These are phyloP conservation scores for Trichosporon ovoides DNA, from an alignment of 1,284 basidiomycete species.

Conservation along the genomic window DNA sequence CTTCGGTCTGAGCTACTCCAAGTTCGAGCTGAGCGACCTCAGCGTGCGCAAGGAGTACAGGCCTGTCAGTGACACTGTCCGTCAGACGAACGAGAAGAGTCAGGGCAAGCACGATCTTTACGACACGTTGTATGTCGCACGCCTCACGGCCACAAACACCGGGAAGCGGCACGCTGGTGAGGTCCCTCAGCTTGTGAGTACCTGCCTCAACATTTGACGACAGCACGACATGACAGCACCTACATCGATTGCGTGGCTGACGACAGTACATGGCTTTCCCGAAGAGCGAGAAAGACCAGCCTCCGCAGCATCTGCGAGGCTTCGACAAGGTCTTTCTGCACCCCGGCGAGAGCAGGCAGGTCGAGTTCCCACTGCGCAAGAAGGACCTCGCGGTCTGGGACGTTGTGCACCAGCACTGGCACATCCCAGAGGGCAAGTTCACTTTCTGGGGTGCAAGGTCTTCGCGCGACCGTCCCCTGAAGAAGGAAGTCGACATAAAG, in stretches of 20 bases:
- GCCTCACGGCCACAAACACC: conserved; percentile 48
- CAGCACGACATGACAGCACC: too few relatives aligned
- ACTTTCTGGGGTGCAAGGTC: conserved; percentile 41
- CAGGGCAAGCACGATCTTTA: conserved; percentile 40
- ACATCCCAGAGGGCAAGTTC: conserved; percentile 41
- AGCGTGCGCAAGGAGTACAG: conserved; percentile 23
- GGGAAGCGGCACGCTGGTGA: conserved; percentile 47
- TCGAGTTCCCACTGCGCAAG: conserved; percentile 46
- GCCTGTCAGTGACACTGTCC: conserved; percentile 37
- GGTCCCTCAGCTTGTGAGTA: conserved; percentile 50
- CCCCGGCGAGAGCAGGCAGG: conserved; percentile 33
- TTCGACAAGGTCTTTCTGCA: conserved; percentile 43
- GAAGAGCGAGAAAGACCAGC: conserved; percentile 39
- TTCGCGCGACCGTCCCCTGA: conserved; percentile 37
- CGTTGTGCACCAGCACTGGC: conserved; percentile 44
- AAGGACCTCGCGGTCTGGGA: conserved; percentile 51
- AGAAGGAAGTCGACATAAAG: not conserved
- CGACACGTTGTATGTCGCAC: conserved; percentile 41
- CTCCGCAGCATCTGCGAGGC: conserved; percentile 43
- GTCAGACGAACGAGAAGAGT: conserved; percentile 48
- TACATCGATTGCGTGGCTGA: not conserved
- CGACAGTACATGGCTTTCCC: conserved; percentile 49
- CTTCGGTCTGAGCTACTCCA: conserved; percentile 51
- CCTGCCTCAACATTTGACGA: too few relatives aligned
- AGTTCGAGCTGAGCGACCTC: conserved; percentile 44